Conservation (phyloP, 192 early-diverging fungal genomes). For the Coemansia aciculifera region DNA sequence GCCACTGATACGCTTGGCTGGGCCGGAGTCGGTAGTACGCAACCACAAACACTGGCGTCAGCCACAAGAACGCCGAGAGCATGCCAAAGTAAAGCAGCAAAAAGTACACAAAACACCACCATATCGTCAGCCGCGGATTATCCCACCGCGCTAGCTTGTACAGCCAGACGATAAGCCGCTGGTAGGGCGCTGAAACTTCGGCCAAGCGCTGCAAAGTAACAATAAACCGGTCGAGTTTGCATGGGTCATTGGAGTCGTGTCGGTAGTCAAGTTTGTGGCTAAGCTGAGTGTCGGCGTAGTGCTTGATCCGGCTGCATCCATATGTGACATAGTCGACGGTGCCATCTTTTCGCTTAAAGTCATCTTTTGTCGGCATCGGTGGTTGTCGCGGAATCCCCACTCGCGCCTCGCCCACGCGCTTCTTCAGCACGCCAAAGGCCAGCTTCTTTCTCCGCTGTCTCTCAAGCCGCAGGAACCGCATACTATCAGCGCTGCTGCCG, state of each 20-base stretch:
- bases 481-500: not conserved
- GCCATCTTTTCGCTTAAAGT: conserved; percentile 34
- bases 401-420: conserved; percentile 45
- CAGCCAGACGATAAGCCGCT: conserved; percentile 53
- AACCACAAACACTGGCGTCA: conserved; percentile 49
- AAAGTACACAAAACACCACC: conserved; percentile 55
- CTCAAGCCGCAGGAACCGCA: not conserved
- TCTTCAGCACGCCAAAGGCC: conserved; percentile 47
- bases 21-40: conserved; percentile 54
- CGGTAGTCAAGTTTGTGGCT: conserved; percentile 52
- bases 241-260: conserved; percentile 48
- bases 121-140: conserved; percentile 38
- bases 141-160: conserved; percentile 54
- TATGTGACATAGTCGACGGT: conserved; percentile 39
- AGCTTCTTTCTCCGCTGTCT: conserved; percentile 39
- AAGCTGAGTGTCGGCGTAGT: conserved; percentile 50
- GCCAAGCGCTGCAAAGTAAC: conserved; percentile 51
- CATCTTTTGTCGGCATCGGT: conserved; percentile 20
- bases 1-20: conserved; percentile 49
- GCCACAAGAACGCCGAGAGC: conserved; percentile 35
- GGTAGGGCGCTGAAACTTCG: conserved; percentile 54
- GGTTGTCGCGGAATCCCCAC: conserved; percentile 44
- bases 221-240: conserved; percentile 49
- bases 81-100: conserved; percentile 42
- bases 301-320: conserved; percentile 28